Percentiles rank a stretch among this genome's conserved stretches.
phyloP scores from a whole-genome alignment of 1,284 basidiomycete species.

The Inonotus obliquus region DNA sequence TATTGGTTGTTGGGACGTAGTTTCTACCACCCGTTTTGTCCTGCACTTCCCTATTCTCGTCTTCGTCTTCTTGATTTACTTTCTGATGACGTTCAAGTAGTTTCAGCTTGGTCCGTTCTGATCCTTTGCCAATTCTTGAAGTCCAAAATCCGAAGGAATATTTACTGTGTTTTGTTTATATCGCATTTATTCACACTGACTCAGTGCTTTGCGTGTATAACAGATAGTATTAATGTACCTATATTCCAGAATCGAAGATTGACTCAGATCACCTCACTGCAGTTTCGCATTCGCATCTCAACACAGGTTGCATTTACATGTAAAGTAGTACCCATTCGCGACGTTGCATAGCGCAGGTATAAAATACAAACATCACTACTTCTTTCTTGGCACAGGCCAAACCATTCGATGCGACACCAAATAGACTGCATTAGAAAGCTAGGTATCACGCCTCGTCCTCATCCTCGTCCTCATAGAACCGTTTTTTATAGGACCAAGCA shows the following conservation, averaged over 20 bases:
- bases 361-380: not conserved
- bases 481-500: constrained; percentile 55
- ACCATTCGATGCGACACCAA: not conserved
- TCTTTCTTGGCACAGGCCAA: not conserved
- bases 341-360: not conserved
- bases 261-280: too few relatives aligned
- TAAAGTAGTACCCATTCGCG: not conserved
- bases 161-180: not conserved
- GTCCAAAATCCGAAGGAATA: not conserved
- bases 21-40: not conserved
- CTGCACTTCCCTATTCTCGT: not conserved
- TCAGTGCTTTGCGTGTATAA: not conserved
- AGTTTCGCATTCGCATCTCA: too few relatives aligned
- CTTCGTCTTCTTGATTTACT: not conserved
- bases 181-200: not conserved
- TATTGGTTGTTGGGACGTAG: not conserved
- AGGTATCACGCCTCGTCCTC: constrained; percentile 24
- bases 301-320: too few relatives aligned
- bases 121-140: not conserved
- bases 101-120: not conserved
- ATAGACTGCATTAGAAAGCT: not conserved
- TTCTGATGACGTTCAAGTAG: not conserved
- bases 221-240: not conserved
- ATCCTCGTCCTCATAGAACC: constrained; percentile 37
- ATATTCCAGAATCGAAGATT: too few relatives aligned